These are phyloP conservation scores for Aschersonia sp. DNA, from an alignment of 2,329 filamentous ascomycete genomes.

Conservation along the genomic window DNA sequence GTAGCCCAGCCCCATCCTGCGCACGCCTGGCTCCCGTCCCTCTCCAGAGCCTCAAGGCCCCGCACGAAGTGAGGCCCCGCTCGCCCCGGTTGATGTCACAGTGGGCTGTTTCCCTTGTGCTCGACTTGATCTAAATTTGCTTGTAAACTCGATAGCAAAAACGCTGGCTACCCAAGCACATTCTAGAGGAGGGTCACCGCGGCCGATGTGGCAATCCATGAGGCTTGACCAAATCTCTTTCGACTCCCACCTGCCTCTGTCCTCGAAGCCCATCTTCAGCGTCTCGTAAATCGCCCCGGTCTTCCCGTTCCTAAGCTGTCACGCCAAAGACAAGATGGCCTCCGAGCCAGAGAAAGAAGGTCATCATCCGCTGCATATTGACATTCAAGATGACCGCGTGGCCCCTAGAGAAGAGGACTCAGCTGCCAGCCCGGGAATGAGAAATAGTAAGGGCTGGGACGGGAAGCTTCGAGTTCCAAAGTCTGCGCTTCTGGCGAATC, in stretches of 20 bases:
- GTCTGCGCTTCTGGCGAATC: constrained; percentile 48
- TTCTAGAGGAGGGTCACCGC: no score
- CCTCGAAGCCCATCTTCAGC: neutral
- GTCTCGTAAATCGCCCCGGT: neutral
- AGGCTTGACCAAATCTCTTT: no score
- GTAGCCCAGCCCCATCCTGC: neutral
- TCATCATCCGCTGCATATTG: constrained; percentile 28
- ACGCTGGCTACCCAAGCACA: neutral
- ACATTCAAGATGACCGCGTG: constrained; percentile 28
- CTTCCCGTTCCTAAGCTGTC: neutral
- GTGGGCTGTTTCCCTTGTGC: neutral
- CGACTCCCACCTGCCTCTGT: neutral
- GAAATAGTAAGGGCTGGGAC: constrained; percentile 63
- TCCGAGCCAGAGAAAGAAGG: constrained; percentile 22
- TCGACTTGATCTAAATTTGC: neutral
- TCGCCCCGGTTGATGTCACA: neutral
- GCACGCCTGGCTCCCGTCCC: neutral
- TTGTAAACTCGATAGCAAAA: neutral
- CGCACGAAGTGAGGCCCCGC: neutral
- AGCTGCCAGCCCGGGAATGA: constrained; percentile 31
- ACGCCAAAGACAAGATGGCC: neutral
- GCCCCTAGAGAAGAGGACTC: constrained; percentile 21
- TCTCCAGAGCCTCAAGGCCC: neutral
- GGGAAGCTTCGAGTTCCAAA: constrained; percentile 66
- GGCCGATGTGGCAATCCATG: no score